A percentile compares a stretch with the other conserved stretches of the same genome.
Evolutionary conservation across 495 filamentous ascomycete genomes (phyloP).

Genomic region (Penicillium mononematosum): DNA sequence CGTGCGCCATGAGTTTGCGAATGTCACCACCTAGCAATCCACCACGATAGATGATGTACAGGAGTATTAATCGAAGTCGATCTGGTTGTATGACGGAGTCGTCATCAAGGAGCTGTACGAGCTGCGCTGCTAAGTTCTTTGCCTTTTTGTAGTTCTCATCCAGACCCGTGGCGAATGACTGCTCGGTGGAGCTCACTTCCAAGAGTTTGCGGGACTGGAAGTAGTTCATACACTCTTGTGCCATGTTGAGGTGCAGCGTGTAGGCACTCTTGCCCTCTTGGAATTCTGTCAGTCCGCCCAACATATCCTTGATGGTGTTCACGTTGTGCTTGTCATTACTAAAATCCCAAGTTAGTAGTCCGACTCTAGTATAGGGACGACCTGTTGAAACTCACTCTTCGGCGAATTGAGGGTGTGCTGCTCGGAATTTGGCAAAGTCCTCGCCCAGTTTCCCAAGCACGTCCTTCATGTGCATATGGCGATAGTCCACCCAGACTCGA

Average conservation of each 20-base stretch:
- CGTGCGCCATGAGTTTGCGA: constrained; percentile 79
- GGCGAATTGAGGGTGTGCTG: constrained; percentile 91
- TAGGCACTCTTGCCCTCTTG: constrained; percentile 94
- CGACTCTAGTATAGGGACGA: not conserved
- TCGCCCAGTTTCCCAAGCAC: constrained; percentile 89
- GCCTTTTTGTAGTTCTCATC: constrained; percentile 92
- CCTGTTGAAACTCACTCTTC: constrained; percentile 49
- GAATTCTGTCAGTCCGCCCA: constrained; percentile 91
- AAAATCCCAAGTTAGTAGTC: constrained; percentile 11
- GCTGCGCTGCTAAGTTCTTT: constrained; percentile 79
- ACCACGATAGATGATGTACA: constrained; percentile 84
- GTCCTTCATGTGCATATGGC: constrained; percentile 97
- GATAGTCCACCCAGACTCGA: constrained; percentile 87
- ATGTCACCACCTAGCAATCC: constrained; percentile 88
- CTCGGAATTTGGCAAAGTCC: constrained; percentile 89
- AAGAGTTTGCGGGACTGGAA: constrained; percentile 81
- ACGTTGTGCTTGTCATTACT: constrained; percentile 66
- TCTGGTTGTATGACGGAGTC: constrained; percentile 64
- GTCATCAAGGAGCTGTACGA: constrained; percentile 86
- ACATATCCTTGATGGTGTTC: constrained; percentile 94
- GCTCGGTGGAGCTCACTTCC: constrained; percentile 83
- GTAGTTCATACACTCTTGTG: constrained; percentile 93
- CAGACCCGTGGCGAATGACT: constrained; percentile 83
- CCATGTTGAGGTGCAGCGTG: constrained; percentile 93
- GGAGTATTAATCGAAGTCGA: constrained; percentile 75